Base-by-base conservation (phyloP, 441 rosid species). In the Pelargonium citronellum region DNA sequence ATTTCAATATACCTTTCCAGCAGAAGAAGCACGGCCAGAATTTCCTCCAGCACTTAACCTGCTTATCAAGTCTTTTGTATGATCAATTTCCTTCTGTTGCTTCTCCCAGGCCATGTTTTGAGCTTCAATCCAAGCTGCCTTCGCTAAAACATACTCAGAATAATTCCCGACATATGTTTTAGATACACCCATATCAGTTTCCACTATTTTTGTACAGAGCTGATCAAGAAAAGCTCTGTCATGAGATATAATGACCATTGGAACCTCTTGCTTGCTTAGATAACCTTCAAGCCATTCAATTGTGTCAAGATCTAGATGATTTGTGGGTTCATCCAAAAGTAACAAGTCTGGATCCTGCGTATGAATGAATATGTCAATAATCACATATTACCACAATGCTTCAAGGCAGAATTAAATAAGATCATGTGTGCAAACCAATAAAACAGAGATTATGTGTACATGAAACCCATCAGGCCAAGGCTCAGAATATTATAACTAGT, bases 261-360 rank as follows among this genome's bases (percentile, higher is more conserved):
- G 98, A 77, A 93, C 96, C 15, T 85, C 92, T 79, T 93, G 98
- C 91, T 83, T 86, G 71, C 78, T 83, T 72, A 93, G 85, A 73
- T 93, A 93, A 39, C 91, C 87, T 86, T 93, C 98, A 72, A 93
- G 95, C 97, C 98, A 93, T 81, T 91, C 98, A 9, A 93, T 91
- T 0, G 98, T 89, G 77, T 89, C 98, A 49, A 93, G 95, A 76
- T 93, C 98, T 63, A 93, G 90, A 79, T 93, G 98, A 76, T 93
- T 93, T 24, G 98, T 91, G 4, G 98, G 98, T 74, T 93, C 97
- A 84, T 93, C 98, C 73, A 91, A 79, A 66, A 93, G 90, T 79
- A 93, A 80, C 78, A 93, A 83, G 86, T 93, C 98, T 1, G 97
- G 98, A 57, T 91, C 91, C 97, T 93, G 86, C 63, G 73, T 66